phyloP scores from a whole-genome alignment of 2,329 filamentous ascomycete genomes.

The Penicillium paneum region DNA sequence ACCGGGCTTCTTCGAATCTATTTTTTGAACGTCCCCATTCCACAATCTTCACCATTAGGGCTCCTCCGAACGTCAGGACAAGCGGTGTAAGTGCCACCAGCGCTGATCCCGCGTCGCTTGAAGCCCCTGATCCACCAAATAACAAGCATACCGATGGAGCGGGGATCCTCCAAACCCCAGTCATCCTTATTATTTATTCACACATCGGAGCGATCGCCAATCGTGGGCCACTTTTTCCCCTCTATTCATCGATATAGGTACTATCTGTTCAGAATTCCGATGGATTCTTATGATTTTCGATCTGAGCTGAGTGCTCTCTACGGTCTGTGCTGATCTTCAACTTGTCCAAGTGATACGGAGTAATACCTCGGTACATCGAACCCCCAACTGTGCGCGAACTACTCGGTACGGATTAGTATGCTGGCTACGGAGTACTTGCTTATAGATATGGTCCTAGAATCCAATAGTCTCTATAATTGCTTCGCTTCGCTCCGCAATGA shows the following conservation, averaged over 20 bases:
- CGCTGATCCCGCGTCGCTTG: slow-evolving; percentile 23
- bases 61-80: slow-evolving; percentile 14
- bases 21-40: not conserved
- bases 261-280: not conserved
- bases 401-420: not conserved
- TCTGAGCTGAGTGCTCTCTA: slow-evolving; percentile 7
- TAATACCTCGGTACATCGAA: not conserved
- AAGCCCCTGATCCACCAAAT: slow-evolving; percentile 28
- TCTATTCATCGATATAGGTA: not conserved
- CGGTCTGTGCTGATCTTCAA: slow-evolving; percentile 5
- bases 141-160: slow-evolving; percentile 25
- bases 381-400: slow-evolving; percentile 2
- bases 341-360: not conserved
- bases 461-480: slow-evolving; percentile 6
- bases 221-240: slow-evolving; percentile 12
- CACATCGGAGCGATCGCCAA: slow-evolving; percentile 11
- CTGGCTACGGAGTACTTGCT: not conserved
- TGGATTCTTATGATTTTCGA: not conserved
- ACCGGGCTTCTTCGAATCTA: not conserved
- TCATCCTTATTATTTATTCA: slow-evolving; percentile 12
- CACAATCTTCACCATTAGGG: not conserved
- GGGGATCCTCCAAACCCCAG: slow-evolving; percentile 19
- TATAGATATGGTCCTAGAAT: not conserved
- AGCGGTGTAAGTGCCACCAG: slow-evolving; percentile 26
- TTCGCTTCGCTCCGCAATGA: too few relatives aligned